These are phyloP conservation scores for Ustilago esculenta DNA, from an alignment of 1,284 basidiomycete genomes.

Conservation along the genomic window DNA sequence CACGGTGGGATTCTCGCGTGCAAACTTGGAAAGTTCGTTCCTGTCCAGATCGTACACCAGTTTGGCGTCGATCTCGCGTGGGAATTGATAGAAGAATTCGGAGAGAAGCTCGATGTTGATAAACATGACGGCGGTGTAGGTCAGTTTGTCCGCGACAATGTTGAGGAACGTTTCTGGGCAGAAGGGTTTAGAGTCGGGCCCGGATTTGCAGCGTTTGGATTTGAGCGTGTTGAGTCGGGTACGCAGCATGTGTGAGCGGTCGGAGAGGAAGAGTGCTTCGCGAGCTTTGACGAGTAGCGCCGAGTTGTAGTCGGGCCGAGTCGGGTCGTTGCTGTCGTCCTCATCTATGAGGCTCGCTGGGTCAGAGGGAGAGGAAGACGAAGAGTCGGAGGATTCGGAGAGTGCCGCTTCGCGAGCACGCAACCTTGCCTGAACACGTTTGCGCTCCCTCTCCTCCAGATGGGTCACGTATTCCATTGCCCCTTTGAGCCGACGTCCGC, in stretches of 20 bases:
- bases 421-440: constrained; percentile 70
- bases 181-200: constrained; percentile 84
- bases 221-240: constrained; percentile 83
- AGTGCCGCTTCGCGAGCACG: constrained; percentile 30
- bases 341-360: constrained; percentile 5
- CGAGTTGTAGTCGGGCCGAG: constrained; percentile 77
- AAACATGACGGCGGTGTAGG: constrained; percentile 96
- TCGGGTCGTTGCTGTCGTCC: constrained; percentile 69
- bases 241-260: constrained; percentile 83
- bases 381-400: constrained; percentile 1
- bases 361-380: not conserved
- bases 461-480: constrained; percentile 84
- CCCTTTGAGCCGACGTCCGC: constrained; percentile 79
- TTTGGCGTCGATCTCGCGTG: constrained; percentile 94
- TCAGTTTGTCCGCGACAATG: constrained; percentile 95
- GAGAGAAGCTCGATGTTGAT: constrained; percentile 90
- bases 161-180: constrained; percentile 97
- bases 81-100: constrained; percentile 99
- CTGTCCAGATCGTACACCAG: constrained; percentile 90
- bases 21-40: constrained; percentile 85
- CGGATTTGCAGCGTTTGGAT: constrained; percentile 84
- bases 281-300: constrained; percentile 76
- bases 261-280: constrained; percentile 86
- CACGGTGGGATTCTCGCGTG: constrained; percentile 89
- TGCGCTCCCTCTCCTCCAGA: constrained; percentile 82